phyloP scores from a whole-genome alignment of 2,329 filamentous ascomycete genomes.

The Colletotrichum sp. region DNA sequence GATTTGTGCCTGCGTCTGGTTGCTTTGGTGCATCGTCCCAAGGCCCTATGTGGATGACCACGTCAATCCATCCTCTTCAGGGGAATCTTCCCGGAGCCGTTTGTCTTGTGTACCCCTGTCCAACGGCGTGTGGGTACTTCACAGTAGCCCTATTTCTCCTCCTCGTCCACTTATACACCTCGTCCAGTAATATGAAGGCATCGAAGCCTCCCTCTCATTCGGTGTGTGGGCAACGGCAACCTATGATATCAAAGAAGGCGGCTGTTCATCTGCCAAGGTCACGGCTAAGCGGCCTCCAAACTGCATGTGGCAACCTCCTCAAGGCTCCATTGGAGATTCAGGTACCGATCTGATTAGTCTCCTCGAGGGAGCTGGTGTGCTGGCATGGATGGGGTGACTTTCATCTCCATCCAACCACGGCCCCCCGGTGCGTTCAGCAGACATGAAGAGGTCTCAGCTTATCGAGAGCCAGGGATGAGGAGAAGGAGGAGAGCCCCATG shows the following conservation, averaged over 20 bases:
- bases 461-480: neutral
- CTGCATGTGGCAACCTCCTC: neutral
- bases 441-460: neutral
- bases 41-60: neutral
- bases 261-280: neutral
- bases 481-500: neutral
- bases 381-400: neutral
- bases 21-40: neutral
- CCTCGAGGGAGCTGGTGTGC: neutral
- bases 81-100: neutral
- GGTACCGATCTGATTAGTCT: constrained; percentile 14
- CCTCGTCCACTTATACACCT: neutral
- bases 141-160: neutral
- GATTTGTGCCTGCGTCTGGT: constrained; percentile 4
- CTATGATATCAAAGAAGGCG: neutral
- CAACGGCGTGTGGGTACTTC: neutral
- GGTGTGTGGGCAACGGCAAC: neutral
- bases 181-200: neutral
- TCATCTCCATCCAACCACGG: neutral
- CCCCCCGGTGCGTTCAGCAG: neutral
- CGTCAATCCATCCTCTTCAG: neutral
- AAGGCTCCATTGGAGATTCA: constrained; percentile 6
- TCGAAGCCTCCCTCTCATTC: neutral
- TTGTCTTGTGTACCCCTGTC: neutral
- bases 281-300: constrained; percentile 2